Percentiles rank a stretch among this genome's conserved stretches.
phyloP scores from a whole-genome alignment of 148 eudicot genomes.

The Chenopodium formosanum region DNA sequence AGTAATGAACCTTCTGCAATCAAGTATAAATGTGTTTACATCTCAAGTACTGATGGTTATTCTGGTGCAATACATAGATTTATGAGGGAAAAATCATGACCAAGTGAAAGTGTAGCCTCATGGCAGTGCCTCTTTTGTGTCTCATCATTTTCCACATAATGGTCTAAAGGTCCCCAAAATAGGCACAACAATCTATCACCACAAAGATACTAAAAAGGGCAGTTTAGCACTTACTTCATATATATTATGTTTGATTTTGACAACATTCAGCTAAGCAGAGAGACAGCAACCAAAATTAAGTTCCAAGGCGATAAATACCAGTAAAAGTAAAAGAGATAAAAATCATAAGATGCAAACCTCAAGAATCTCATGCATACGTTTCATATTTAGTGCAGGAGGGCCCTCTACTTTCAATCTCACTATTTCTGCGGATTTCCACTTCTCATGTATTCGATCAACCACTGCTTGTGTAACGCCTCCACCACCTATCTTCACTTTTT shows the following conservation, averaged over 20 bases:
- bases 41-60: not conserved
- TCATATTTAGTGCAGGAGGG: conserved; percentile 92
- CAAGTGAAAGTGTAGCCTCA: not conserved
- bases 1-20: not conserved
- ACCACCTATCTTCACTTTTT: conserved; percentile 63
- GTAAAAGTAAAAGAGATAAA: not conserved
- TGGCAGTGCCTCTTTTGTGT: not conserved
- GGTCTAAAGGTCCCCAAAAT: not conserved
- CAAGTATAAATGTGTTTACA: not conserved
- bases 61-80: not conserved
- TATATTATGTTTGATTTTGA: not conserved
- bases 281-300: not conserved
- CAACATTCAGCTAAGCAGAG: not conserved
- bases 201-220: not conserved
- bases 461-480: conserved; percentile 66
- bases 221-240: not conserved
- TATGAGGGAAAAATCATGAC: not conserved
- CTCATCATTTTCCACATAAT: not conserved
- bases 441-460: conserved; percentile 68
- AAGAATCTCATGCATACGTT: conserved; percentile 76
- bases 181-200: not conserved
- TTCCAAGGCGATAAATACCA: not conserved
- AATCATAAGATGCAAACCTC: conserved; percentile 52
- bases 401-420: conserved; percentile 86
- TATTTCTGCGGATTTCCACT: conserved; percentile 75